These are phyloP conservation scores for Emericellopsis terricola DNA, from an alignment of 495 filamentous ascomycete species.

Conservation along the genomic window DNA sequence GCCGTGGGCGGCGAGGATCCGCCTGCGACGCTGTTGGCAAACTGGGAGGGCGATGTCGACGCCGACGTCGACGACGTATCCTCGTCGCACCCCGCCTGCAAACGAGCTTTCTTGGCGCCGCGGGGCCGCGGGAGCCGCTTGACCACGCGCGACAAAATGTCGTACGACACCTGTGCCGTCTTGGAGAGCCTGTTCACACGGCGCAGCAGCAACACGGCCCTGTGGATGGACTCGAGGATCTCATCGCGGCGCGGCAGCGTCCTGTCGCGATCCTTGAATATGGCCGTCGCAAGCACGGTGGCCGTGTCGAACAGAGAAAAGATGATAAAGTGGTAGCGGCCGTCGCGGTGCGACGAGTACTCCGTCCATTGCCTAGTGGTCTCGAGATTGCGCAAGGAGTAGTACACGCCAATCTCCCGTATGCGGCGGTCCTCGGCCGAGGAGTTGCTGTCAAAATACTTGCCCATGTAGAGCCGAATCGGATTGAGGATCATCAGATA, in stretches of 20 bases:
- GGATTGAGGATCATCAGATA: slow-evolving; percentile 26
- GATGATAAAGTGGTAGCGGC: slow-evolving; percentile 32
- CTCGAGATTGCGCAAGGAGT: slow-evolving; percentile 21
- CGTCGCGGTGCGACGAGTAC: slow-evolving; percentile 21
- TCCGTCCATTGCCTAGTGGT: slow-evolving; percentile 22
- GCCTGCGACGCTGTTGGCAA: not conserved
- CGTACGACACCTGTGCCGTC: slow-evolving; percentile 5
- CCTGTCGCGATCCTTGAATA: slow-evolving; percentile 27
- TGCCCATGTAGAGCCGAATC: slow-evolving; percentile 24
- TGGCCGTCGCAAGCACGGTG: slow-evolving; percentile 28
- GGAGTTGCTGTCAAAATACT: slow-evolving; percentile 11
- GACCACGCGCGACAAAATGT: not conserved
- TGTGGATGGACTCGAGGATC: slow-evolving; percentile 19
- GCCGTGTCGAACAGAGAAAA: slow-evolving; percentile 34
- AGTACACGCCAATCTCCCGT: slow-evolving; percentile 18
- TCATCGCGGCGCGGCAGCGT: slow-evolving; percentile 23
- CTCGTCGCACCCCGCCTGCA: not conserved
- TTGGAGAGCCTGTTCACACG: slow-evolving; percentile 12
- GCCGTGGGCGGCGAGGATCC: not conserved
- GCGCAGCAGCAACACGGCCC: slow-evolving; percentile 19
- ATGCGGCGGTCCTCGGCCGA: slow-evolving; percentile 11
- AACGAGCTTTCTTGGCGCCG: too few species aligned
- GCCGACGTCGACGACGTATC: not conserved
- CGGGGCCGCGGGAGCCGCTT: not conserved
- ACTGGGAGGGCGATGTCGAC: not conserved